Evolutionary conservation across 1,284 basidiomycete species (phyloP), one percentile per base, ranked within the genome.

Genomic region (Leccinum ambiguum): DNA sequence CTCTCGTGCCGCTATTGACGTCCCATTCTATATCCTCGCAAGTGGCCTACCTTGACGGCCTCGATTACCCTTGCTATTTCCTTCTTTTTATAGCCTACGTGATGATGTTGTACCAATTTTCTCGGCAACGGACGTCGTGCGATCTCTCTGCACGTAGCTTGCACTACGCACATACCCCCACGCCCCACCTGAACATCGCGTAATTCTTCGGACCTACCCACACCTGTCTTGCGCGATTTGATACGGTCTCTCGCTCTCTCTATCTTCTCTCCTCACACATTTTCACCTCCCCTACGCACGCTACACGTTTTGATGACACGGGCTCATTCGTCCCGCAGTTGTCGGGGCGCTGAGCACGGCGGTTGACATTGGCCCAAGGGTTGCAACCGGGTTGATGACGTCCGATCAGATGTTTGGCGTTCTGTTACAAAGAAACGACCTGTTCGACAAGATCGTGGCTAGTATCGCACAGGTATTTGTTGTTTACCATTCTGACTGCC

Each of bases 91-190:
- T 54, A 14, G 53, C 53, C 53, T 9, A 23, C 53, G 21, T 23
- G 50, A 54, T 63, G 16, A n/a, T 64, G 61, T 71, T 67, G 65
- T 67, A 67, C 63, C 64, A 65, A 23, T 53, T 57, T 48, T 9
- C 50, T 60, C 30, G 45, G 33, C 8, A 14, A 63, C 45, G 59
- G 48, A 54, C 45, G 3, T 56, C 65, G 64, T 50, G 63, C 45
- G 61, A 60, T 54, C 41, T 36, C 33, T 41, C 50, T 21, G 6
- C 4, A 50, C 48, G 41, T 43, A 43, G 14, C 41, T 16, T 13
- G 48, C 48, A n/a, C 48, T 6, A n/a, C 45, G 45, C 45, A 16
- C 41, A 8, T 4, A 10, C 43, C 9, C 45, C 14, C n/a, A 18
- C 10, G 45, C 45, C n/a, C 10, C 45, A 50, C 50, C 50, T 23